Evolutionary conservation across 371 early-diverging fungal genomes (phyloP).

Genomic region (Circinella umbellata): DNA sequence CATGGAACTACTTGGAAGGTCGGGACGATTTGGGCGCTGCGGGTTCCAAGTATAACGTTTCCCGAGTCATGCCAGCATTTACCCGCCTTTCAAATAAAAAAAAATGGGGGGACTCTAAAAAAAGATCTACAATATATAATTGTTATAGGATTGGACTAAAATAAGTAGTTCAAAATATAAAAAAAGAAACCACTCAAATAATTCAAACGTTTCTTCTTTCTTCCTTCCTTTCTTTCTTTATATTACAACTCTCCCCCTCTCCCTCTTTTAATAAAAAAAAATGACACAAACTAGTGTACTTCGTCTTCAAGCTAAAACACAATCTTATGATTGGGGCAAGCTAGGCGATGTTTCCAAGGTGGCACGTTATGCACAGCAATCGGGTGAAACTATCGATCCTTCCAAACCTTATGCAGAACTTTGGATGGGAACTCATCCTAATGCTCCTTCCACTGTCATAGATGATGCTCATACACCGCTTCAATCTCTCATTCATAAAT

Average conservation of each 20-base stretch:
- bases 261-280: not conserved
- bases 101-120: conserved; percentile 3
- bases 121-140: not conserved
- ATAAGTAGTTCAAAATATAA: too few relatives aligned
- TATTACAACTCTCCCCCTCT: not conserved
- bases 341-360: conserved; percentile 84
- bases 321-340: conserved; percentile 97
- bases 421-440: conserved; percentile 99
- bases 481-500: conserved; percentile 51
- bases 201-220: not conserved
- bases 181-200: too few relatives aligned
- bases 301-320: conserved; percentile 65
- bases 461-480: conserved; percentile 54
- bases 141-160: not conserved
- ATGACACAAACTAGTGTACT: conserved; percentile 24
- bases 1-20: too few relatives aligned
- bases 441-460: conserved; percentile 76
- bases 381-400: conserved; percentile 60
- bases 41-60: not conserved
- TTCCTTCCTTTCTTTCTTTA: not conserved
- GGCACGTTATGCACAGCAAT: conserved; percentile 75
- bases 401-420: conserved; percentile 93
- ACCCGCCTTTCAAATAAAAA: not conserved
- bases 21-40: too few relatives aligned
- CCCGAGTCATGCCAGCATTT: conserved; percentile 8